Evolutionary conservation across 2,329 filamentous ascomycete genomes (phyloP).

Genomic region (Juglanconis sp.): DNA sequence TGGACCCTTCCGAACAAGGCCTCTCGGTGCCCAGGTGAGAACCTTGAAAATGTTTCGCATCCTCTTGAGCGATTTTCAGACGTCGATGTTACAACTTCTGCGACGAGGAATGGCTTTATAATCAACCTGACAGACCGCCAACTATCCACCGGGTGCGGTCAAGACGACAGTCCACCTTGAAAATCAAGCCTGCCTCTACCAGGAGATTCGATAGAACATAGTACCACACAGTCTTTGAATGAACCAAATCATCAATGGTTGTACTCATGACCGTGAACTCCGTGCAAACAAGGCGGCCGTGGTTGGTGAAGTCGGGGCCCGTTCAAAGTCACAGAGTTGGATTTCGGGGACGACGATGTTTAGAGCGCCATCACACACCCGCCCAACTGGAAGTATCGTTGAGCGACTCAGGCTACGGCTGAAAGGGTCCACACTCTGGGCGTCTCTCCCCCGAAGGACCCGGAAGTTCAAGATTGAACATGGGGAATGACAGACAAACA

Average conservation of each 20-base stretch:
- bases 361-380: neutral
- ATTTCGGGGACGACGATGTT: neutral
- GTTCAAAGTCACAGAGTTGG: neutral
- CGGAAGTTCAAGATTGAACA: neutral
- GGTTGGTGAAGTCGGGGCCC: neutral
- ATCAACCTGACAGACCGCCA: slow-evolving; percentile 23
- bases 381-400: neutral
- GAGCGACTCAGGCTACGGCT: neutral
- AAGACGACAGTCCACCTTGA: too few species aligned
- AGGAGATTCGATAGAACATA: too few species aligned
- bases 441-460: neutral
- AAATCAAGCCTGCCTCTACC: too few species aligned
- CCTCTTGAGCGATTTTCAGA: slow-evolving; percentile 22
- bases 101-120: slow-evolving; percentile 26
- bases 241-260: too few species aligned
- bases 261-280: too few species aligned
- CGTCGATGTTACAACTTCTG: slow-evolving; percentile 28
- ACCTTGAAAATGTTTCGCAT: slow-evolving; percentile 6
- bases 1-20: neutral
- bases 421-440: neutral
- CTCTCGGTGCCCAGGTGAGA: neutral
- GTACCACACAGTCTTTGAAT: too few species aligned
- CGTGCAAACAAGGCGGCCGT: too few species aligned
- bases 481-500: neutral
- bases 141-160: neutral